Conservation (phyloP, 306 rosid genomes). For the Vigna angularis region DNA sequence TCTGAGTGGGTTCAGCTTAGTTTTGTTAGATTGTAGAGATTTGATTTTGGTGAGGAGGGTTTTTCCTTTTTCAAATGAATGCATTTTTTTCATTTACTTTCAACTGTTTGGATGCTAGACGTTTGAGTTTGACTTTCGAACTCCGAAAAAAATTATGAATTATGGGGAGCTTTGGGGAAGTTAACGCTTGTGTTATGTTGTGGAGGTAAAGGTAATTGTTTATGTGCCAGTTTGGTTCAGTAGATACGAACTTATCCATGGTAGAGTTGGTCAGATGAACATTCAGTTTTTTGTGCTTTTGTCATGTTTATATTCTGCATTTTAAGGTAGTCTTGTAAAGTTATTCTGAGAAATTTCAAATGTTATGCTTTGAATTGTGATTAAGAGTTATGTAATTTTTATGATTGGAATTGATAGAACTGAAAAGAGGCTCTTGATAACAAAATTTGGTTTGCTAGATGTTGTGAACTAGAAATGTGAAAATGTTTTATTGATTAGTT, state of each 20-base stretch:
- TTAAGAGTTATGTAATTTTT: neutral
- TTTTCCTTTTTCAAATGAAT: too few relatives aligned
- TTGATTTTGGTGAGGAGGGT: too few relatives aligned
- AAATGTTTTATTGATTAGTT: constrained; percentile 1
- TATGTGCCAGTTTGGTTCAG: neutral
- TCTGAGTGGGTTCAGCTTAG: too few relatives aligned
- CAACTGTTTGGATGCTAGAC: too few relatives aligned
- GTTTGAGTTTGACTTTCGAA: too few relatives aligned
- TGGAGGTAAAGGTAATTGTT: neutral
- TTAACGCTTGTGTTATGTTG: constrained; percentile 15
- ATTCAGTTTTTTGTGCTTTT: neutral
- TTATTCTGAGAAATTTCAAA: neutral
- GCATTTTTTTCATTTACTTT: too few relatives aligned
- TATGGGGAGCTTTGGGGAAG: too few relatives aligned
- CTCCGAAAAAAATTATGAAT: too few relatives aligned
- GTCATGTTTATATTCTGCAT: neutral
- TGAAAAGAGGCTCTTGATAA: neutral
- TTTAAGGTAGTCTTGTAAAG: neutral
- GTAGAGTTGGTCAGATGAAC: constrained; percentile 11
- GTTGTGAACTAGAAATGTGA: neutral
- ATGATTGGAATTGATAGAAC: neutral
- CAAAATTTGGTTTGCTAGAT: constrained; percentile 3
- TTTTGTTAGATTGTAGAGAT: too few relatives aligned
- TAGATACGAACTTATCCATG: neutral
- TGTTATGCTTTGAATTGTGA: constrained; percentile 12